Evolutionary conservation across 2,329 filamentous ascomycete genomes (phyloP).

Genomic region (Didymellaceae sp.): DNA sequence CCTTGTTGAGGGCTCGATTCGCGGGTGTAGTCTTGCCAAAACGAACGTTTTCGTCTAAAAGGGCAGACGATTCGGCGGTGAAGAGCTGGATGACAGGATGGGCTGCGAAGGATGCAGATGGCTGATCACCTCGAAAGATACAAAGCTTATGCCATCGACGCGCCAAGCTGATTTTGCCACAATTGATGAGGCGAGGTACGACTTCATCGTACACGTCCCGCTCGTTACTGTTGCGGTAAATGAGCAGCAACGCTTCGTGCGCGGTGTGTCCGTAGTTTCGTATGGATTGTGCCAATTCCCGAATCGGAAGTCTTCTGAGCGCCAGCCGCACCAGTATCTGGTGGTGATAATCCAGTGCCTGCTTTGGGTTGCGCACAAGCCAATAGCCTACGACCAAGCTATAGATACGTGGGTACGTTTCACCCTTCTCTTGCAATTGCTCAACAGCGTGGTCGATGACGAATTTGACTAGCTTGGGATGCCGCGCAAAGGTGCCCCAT

Average conservation of each 20-base stretch:
- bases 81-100: slow-evolving; percentile 39
- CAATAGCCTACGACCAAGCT: slow-evolving; percentile 52
- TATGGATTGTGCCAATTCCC: slow-evolving; percentile 21
- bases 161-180: slow-evolving; percentile 30
- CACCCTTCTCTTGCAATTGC: slow-evolving; percentile 49
- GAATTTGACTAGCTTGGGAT: slow-evolving; percentile 43
- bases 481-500: slow-evolving; percentile 55
- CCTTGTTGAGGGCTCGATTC: slow-evolving; percentile 32
- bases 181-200: slow-evolving; percentile 43
- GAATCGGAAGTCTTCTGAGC: slow-evolving; percentile 35
- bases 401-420: slow-evolving; percentile 51
- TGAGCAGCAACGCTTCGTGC: slow-evolving; percentile 37
- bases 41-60: slow-evolving; percentile 12
- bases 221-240: slow-evolving; percentile 49
- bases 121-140: slow-evolving; percentile 45
- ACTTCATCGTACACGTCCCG: slow-evolving; percentile 52
- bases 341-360: slow-evolving; percentile 36
- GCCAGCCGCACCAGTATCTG: slow-evolving; percentile 32
- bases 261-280: slow-evolving; percentile 25
- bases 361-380: slow-evolving; percentile 30
- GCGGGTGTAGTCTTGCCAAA: slow-evolving; percentile 15
- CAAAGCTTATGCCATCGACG: slow-evolving; percentile 53
- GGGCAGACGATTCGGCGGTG: slow-evolving; percentile 32
- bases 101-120: slow-evolving; percentile 41
- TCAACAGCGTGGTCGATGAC: slow-evolving; percentile 52